Evolutionary conservation across 164 flowering plant genomes (phyloP), one percentile per base, ranked within the genome.

Genomic region (Annona cherimola): DNA sequence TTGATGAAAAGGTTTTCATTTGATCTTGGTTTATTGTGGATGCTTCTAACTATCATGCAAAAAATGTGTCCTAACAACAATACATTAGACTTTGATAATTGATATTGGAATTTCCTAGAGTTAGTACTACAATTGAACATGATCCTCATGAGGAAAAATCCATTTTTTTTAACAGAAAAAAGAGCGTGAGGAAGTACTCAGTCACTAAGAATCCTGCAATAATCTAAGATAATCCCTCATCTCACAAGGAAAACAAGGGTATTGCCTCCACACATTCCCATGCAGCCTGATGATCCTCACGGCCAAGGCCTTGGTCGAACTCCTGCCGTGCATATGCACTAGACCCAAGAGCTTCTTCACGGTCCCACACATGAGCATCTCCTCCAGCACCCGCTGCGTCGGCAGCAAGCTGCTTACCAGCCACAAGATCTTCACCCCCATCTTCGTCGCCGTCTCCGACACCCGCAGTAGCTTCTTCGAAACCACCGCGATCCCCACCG

Each of bases 361-460:
- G 35, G 86, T 19, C 50, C 96, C 93, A 44, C 46, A 80, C n/a
- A 82, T 7, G 74, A 87, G 18, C 90, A 91, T 83, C 14, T 89
- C 91, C 80, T 89, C 86, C 68, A 89, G 11, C 5, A 89, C 85
- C 80, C 76, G 74, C 5, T 84, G 84, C 18, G 81, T 84, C 0
- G 88, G 81, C 46, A 79, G 83, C 61, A 77, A 79, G 54, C 66
- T 80, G 66, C 82, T 63, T 0, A 89, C 57, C 75, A 79, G 64
- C 86, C 84, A 85, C 67, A 89, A 43, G 46, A 89, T 84, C 85
- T 84, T 89, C 72, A 89, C 89, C 60, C 78, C 86, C 11, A 79
- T 43, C 69, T 85, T 81, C 0, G 88, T 88, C 11, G 83, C 83
- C 4, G 73, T 18, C 2, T 69, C 73, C 0, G 96, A 89, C 0